A percentile compares a stretch with the other conserved stretches of the same genome.
These are phyloP conservation scores for Saturnispora hagleri DNA, from an alignment of 805 yeast genomes.

Conservation along the genomic window DNA sequence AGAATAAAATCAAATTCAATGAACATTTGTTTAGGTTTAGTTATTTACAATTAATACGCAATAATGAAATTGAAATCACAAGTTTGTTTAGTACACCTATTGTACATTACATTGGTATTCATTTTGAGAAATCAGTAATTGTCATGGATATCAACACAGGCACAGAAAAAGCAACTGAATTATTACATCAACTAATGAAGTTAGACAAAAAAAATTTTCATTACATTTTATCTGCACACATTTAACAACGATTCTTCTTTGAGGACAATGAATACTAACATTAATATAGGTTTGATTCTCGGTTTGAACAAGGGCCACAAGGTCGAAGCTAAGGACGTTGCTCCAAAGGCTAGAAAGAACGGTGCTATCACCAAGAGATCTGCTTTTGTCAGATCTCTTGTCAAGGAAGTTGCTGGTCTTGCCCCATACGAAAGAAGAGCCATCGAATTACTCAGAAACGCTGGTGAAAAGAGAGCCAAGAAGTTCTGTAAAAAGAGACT, in stretches of 20 bases:
- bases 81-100: too few species aligned
- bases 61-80: too few species aligned
- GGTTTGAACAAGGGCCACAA: conserved; percentile 99
- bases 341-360: conserved; percentile 81
- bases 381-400: conserved; percentile 87
- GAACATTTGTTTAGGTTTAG: too few species aligned
- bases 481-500: conserved; percentile 99
- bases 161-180: too few species aligned
- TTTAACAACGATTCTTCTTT: too few species aligned
- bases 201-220: too few species aligned
- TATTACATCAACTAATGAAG: too few species aligned
- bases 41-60: too few species aligned
- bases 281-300: conserved; percentile 72
- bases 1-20: too few species aligned
- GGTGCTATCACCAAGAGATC: conserved; percentile 96
- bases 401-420: conserved; percentile 95
- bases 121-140: too few species aligned
- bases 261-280: background rate
- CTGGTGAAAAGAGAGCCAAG: conserved; percentile 99
- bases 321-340: conserved; percentile 75
- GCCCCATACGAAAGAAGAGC: conserved; percentile 99
- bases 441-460: conserved; percentile 98
- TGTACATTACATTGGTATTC: too few species aligned
- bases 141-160: too few species aligned
- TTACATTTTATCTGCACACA: background rate